Percentiles rank a stretch among this genome's conserved stretches.
Conservation (phyloP, 2,329 filamentous ascomycete species). For the Pseudocercospora vitis region DNA sequence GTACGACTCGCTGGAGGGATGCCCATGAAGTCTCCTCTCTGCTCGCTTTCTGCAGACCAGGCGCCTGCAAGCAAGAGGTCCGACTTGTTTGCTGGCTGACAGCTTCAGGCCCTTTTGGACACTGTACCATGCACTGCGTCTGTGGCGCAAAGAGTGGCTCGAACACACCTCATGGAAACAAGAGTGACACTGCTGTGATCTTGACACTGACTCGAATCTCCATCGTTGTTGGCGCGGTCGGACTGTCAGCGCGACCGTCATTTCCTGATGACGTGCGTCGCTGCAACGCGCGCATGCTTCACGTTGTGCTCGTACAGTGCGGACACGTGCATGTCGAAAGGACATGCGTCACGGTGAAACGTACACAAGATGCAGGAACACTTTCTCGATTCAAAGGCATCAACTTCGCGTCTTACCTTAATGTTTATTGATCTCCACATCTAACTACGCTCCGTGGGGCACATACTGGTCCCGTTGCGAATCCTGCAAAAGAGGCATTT, state of each 20-base stretch:
- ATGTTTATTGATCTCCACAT: no score
- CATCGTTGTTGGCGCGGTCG: not conserved
- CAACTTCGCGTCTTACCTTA: no score
- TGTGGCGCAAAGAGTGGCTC: constrained; percentile 1
- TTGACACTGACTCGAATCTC: not conserved
- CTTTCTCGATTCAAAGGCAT: not conserved
- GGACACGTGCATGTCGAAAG: constrained; percentile 6
- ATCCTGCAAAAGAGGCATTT: no score
- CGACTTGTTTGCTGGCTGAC: constrained; percentile 1
- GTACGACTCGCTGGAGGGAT: not conserved
- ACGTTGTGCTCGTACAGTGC: constrained; percentile 4
- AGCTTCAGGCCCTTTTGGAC: constrained; percentile 3
- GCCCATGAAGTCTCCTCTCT: not conserved
- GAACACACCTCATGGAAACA: no score
- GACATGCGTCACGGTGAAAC: constrained; percentile 9
- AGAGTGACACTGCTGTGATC: no score
- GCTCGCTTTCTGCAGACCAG: not conserved
- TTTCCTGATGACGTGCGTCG: not conserved
- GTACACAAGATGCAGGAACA: constrained; percentile 10
- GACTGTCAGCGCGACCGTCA: not conserved
- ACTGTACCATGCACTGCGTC: not conserved
- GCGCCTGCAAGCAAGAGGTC: not conserved
- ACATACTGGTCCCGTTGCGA: no score
- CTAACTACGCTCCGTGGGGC: no score
- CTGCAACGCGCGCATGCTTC: constrained; percentile 8